Conservation (phyloP, 1,284 basidiomycete species). For the Singerocomus inundabilis region DNA sequence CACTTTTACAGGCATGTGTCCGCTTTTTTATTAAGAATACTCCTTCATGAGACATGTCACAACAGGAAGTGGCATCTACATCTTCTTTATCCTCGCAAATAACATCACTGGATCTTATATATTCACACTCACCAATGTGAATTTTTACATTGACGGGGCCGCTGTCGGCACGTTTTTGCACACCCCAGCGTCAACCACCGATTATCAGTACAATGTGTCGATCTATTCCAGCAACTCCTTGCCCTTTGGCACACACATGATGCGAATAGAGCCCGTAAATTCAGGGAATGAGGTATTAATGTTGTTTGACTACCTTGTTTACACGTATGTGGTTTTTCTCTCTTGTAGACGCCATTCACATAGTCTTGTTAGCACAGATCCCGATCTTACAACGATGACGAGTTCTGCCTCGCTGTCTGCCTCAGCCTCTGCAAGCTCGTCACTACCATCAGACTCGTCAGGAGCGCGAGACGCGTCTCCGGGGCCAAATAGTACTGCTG, state of each 20-base stretch:
- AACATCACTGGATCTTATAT: background rate
- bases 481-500: background rate
- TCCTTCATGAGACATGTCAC: background rate
- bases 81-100: conserved; percentile 23
- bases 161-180: background rate
- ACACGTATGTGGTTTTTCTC: conserved; percentile 6
- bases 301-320: conserved; percentile 20
- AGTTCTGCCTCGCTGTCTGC: background rate
- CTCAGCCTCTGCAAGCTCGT: background rate
- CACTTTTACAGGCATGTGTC: conserved; percentile 12
- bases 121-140: conserved; percentile 11
- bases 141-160: background rate
- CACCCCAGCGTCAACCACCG: background rate
- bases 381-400: background rate
- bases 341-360: background rate
- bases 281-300: background rate
- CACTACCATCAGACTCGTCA: background rate
- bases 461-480: background rate
- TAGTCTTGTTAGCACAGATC: conserved; percentile 3
- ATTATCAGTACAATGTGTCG: conserved; percentile 17
- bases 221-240: conserved; percentile 16
- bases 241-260: conserved; percentile 6
- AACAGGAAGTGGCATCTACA: conserved; percentile 21
- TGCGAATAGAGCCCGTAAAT: conserved; percentile 8
- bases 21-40: background rate